Conservation (phyloP, 371 early-diverging fungal species). For the Mucor circinelloides region DNA sequence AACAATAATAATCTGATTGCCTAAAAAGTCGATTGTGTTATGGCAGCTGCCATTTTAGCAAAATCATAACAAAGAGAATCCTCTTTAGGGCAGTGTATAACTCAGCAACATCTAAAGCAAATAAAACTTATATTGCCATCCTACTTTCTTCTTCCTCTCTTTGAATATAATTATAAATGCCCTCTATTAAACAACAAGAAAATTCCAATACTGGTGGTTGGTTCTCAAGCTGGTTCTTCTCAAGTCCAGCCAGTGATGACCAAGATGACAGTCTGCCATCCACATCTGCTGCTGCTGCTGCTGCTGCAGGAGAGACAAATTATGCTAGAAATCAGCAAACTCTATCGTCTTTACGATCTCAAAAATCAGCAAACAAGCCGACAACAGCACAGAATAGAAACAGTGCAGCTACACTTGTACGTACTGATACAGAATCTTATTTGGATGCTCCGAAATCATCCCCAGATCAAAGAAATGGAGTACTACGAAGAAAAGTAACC, state of each 20-base stretch:
- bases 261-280: constrained; percentile 5
- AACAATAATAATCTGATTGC: constrained; percentile 3
- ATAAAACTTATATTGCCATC: background rate
- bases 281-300: background rate
- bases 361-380: background rate
- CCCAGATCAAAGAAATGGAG: background rate
- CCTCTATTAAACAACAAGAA: background rate
- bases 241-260: background rate
- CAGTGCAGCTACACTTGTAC: constrained; percentile 12
- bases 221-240: constrained; percentile 19
- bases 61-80: background rate
- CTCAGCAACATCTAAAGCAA: background rate
- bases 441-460: constrained; percentile 19
- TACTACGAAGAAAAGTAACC: constrained; percentile 15
- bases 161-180: background rate
- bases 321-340: constrained; percentile 24
- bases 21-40: background rate
- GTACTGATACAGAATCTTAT: constrained; percentile 21
- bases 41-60: background rate
- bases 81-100: background rate
- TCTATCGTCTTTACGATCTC: constrained; percentile 17
- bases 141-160: background rate
- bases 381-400: background rate
- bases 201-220: constrained; percentile 10
- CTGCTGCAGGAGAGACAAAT: constrained; percentile 3